These are phyloP conservation scores for Malus orientalis DNA, from an alignment of 306 rosid species.

Conservation along the genomic window DNA sequence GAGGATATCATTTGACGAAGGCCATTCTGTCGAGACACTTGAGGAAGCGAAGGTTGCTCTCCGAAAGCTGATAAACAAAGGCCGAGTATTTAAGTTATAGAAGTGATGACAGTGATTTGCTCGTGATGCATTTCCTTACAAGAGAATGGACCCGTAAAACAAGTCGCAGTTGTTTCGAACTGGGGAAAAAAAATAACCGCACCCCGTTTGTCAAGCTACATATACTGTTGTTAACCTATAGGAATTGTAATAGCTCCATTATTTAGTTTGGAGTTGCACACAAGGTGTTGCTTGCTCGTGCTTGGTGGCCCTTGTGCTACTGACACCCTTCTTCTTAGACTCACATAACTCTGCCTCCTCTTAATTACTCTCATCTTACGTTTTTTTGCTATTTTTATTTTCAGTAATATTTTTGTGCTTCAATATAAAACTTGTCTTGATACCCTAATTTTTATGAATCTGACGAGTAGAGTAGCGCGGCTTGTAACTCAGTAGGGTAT, in stretches of 20 bases:
- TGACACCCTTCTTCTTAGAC: neutral
- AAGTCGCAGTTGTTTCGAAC: neutral
- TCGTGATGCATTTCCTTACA: neutral
- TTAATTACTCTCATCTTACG: no score
- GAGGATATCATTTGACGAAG: slow-evolving; percentile 88
- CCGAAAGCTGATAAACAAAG: slow-evolving; percentile 64
- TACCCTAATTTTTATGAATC: no score
- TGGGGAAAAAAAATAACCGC: neutral
- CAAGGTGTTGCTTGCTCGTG: neutral
- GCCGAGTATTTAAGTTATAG: slow-evolving; percentile 58
- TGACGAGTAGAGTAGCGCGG: no score
- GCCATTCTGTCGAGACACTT: slow-evolving; percentile 75
- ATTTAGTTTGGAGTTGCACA: neutral
- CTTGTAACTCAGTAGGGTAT: no score
- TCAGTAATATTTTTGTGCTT: neutral
- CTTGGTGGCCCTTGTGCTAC: neutral
- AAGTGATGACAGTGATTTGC: slow-evolving; percentile 20
- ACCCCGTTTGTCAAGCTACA: neutral
- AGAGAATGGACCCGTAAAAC: neutral
- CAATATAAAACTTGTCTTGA: neutral
- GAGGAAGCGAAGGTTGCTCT: slow-evolving; percentile 97
- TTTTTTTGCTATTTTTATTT: no score
- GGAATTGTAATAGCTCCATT: neutral
- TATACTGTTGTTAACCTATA: neutral
- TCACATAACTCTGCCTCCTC: neutral